A percentile compares a stretch with the other conserved stretches of the same genome.
Evolutionary conservation across 2,329 filamentous ascomycete genomes (phyloP).

Genomic region (Chaetoscypha palmicola): DNA sequence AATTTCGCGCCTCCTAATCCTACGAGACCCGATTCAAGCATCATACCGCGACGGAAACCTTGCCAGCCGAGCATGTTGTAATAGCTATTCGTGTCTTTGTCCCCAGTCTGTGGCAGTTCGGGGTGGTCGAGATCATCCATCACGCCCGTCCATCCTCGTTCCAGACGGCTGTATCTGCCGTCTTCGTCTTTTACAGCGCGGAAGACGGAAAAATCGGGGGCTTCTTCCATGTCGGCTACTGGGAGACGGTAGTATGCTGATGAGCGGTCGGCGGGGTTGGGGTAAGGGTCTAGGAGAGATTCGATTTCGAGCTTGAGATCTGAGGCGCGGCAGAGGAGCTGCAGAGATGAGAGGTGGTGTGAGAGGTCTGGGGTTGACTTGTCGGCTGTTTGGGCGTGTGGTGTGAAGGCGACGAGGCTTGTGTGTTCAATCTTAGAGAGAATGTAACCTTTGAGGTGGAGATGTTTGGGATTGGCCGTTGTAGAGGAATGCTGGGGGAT

Average conservation of each 20-base stretch:
- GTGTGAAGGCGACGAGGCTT: not conserved
- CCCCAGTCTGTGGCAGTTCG: not conserved
- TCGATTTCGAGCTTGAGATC: not conserved
- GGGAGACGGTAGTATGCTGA: conserved; percentile 3
- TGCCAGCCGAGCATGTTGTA: conserved; percentile 7
- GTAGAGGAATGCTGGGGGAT: not conserved
- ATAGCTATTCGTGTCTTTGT: not conserved
- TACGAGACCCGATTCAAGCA: conserved; percentile 5
- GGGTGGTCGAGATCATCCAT: not conserved
- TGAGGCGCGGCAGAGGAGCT: not conserved
- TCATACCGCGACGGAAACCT: conserved; percentile 1
- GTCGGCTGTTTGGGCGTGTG: not conserved
- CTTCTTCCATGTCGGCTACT: conserved; percentile 10
- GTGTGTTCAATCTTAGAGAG: conserved; percentile 4
- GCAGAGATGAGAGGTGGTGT: not conserved
- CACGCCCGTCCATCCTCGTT: not conserved
- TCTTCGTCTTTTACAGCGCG: not conserved
- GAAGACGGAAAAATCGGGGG: conserved; percentile 3
- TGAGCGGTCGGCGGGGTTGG: not conserved
- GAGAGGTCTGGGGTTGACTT: not conserved
- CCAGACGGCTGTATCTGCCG: not conserved
- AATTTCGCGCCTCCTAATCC: conserved; percentile 5
- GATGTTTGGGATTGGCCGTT: not conserved
- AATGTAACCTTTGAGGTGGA: conserved; percentile 2
- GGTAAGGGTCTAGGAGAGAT: not conserved